Percentiles rank a stretch among this genome's conserved stretches.
Conservation (phyloP, 345 rosid species). For the Citrus trifoliata region DNA sequence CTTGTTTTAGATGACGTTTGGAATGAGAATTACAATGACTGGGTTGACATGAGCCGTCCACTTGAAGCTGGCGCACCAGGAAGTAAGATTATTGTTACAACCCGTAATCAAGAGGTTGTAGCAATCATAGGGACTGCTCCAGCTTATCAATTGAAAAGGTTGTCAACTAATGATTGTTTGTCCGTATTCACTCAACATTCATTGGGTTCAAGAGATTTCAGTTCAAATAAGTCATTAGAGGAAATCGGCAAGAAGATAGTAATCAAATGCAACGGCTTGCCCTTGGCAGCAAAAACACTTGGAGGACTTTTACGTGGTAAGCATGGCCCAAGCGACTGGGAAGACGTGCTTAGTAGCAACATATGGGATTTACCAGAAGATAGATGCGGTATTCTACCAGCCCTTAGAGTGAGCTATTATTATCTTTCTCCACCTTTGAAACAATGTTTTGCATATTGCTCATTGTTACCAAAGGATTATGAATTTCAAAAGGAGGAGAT, state of each 20-base stretch:
- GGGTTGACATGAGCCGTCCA: background rate
- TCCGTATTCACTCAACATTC: background rate
- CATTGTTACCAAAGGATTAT: constrained; percentile 7
- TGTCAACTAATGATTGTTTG: background rate
- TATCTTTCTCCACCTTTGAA: background rate
- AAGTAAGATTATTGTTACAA: background rate
- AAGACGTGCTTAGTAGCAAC: background rate
- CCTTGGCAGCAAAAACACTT: background rate
- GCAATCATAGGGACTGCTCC: background rate
- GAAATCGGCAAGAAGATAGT: background rate
- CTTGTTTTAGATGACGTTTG: constrained; percentile 26
- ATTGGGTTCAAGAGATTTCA: background rate
- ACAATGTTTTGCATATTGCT: constrained; percentile 8
- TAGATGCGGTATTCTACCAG: background rate
- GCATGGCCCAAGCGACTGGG: background rate
- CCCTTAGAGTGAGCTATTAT: background rate
- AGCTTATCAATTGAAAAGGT: background rate
- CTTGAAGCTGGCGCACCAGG: background rate
- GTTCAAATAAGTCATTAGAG: background rate
- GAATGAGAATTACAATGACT: background rate
- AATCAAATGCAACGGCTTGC: background rate
- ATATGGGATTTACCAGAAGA: background rate
- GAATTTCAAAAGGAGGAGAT: constrained; percentile 2
- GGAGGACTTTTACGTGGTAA: background rate
- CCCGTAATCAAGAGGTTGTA: background rate